These are phyloP conservation scores for Calonectria leucothoes DNA, from an alignment of 2,329 filamentous ascomycete species.

Conservation along the genomic window DNA sequence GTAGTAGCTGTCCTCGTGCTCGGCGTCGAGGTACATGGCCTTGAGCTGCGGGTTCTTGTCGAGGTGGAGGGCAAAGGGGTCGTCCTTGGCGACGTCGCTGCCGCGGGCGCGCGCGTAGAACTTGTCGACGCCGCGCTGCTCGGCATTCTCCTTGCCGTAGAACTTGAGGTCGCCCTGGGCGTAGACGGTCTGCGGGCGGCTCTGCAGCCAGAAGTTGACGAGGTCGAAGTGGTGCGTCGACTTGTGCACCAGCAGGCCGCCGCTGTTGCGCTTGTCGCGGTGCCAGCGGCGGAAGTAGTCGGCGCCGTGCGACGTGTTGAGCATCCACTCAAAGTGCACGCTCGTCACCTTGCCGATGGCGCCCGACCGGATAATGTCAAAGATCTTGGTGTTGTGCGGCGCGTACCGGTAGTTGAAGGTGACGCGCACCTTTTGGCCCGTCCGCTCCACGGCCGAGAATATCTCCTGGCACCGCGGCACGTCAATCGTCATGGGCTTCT, in stretches of 20 bases:
- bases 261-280: constrained; percentile 69
- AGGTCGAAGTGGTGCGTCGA: constrained; percentile 74
- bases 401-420: constrained; percentile 75
- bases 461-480: constrained; percentile 65
- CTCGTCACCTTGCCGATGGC: constrained; percentile 67
- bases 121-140: constrained; percentile 60
- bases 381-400: constrained; percentile 72
- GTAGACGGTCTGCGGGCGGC: constrained; percentile 65
- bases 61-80: constrained; percentile 70
- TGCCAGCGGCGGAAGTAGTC: constrained; percentile 75
- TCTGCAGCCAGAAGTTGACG: constrained; percentile 72
- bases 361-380: constrained; percentile 63
- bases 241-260: constrained; percentile 71
- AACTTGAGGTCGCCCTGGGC: constrained; percentile 69
- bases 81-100: constrained; percentile 60
- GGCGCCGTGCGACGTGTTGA: constrained; percentile 70
- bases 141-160: constrained; percentile 72
- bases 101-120: constrained; percentile 65
- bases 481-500: constrained; percentile 75
- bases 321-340: constrained; percentile 73
- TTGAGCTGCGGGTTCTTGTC: constrained; percentile 61
- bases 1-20: constrained; percentile 72
- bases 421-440: constrained; percentile 62
- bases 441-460: constrained; percentile 43
- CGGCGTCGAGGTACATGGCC: constrained; percentile 70